Percentiles rank a stretch among this genome's conserved stretches.
These are phyloP conservation scores for Fusarium sp. DNA, from an alignment of 2,329 filamentous ascomycete genomes.

Conservation along the genomic window DNA sequence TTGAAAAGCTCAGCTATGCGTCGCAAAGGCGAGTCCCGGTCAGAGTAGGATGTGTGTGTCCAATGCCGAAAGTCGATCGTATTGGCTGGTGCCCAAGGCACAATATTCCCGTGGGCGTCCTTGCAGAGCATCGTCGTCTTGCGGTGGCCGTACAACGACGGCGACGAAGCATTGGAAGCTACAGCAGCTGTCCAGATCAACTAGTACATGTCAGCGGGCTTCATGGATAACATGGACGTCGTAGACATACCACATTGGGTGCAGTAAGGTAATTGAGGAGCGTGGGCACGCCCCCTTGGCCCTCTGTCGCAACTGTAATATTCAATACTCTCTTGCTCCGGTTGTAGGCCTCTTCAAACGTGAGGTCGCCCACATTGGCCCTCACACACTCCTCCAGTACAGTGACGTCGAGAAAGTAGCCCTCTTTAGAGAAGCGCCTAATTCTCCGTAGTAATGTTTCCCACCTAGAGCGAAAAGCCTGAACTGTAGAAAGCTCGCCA, in stretches of 20 bases:
- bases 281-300: conserved; percentile 79
- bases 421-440: conserved; percentile 74
- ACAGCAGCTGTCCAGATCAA: conserved; percentile 83
- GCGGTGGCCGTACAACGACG: conserved; percentile 71
- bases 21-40: conserved; percentile 71
- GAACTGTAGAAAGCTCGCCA: conserved; percentile 47
- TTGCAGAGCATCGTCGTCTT: conserved; percentile 78
- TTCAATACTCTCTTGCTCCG: conserved; percentile 88
- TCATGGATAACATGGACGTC: background rate
- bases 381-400: conserved; percentile 86
- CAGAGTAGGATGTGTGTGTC: conserved; percentile 70
- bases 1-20: conserved; percentile 87
- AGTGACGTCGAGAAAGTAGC: conserved; percentile 83
- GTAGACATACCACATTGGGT: conserved; percentile 80
- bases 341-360: conserved; percentile 91
- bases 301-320: conserved; percentile 84
- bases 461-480: conserved; percentile 56
- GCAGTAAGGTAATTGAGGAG: conserved; percentile 92
- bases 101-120: conserved; percentile 74
- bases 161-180: conserved; percentile 75
- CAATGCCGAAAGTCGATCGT: conserved; percentile 72
- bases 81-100: conserved; percentile 75
- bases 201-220: conserved; percentile 50
- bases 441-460: conserved; percentile 72
- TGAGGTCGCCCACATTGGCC: conserved; percentile 86